Conservation (phyloP, 371 early-diverging fungal species). For the Mucor indicus region DNA sequence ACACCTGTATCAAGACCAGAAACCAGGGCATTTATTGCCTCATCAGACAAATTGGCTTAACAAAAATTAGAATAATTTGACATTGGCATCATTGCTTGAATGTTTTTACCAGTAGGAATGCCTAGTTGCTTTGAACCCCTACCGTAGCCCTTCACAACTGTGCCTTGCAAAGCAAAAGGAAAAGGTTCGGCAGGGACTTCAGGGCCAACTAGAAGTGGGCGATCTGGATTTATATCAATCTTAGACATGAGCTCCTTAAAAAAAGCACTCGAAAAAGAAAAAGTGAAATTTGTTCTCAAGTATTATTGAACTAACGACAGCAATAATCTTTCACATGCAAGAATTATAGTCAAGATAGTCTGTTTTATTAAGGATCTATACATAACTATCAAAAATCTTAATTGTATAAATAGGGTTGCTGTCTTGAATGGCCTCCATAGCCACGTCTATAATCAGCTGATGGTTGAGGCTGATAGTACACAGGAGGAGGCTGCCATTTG, state of each 20-base stretch:
- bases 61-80: not conserved
- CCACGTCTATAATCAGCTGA: no score
- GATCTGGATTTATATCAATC: conserved; percentile 37
- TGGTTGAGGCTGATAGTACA: no score
- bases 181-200: conserved; percentile 58
- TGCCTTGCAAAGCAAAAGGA: conserved; percentile 73
- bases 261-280: not conserved
- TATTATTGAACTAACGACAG: no score
- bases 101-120: conserved; percentile 96
- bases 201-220: conserved; percentile 60
- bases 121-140: conserved; percentile 95
- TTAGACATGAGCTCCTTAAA: not conserved
- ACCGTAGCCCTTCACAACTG: conserved; percentile 89
- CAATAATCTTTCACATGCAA: no score
- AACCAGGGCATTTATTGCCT: conserved; percentile 65
- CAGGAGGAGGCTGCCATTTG: no score
- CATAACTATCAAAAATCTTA: no score
- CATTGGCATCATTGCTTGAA: no score
- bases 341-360: no score
- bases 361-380: no score
- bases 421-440: no score
- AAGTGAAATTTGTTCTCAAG: no score
- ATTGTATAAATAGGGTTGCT: no score
- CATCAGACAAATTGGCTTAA: conserved; percentile 86
- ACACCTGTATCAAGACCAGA: conserved; percentile 79